Base-by-base conservation (phyloP, 805 yeast genomes). In the Saccharomyces eubayanus region DNA sequence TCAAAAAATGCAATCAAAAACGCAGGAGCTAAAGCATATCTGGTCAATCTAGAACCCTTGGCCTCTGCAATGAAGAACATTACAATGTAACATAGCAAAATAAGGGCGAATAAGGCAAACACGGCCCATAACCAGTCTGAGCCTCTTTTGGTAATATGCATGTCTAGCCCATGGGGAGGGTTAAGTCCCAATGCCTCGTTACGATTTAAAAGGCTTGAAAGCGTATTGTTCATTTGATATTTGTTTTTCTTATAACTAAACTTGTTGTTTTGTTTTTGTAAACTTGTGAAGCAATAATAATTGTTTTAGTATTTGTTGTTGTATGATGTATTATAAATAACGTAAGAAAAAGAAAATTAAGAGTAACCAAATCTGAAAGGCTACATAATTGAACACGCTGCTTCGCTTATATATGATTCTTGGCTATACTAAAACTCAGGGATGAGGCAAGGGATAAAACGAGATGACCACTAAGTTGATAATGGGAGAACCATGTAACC, bases 71-170 rank as follows among this genome's bases (percentile, higher is more conserved):
- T 47, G 14, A 60, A 53, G 48, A 60, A 57, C 43, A 56, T 31
- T 6, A 52, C 48, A 20, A 57, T 57, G 31, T 57, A 59, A 31
- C 58, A 51, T 16, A 57, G 41, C 9, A 56, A 28, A 16, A 49
- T 8, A n/a, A 31, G 5, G 14, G 56, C 63, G 41, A 62, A 62
- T 6, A 62, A 20, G 4, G 79, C 65, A 61, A 83, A 82, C 12
- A 72, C 83, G 1, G 87, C 77, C 87, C 87, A 83, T 58, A 79
- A 73, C 87, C 86, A 83, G 65, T 79, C 80, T 8, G 86, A 81
- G 64, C 89, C 87, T 60, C 78, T 80, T 12, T 63, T 56, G 11
- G 85, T 82, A 31, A 83, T 55, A 53, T 76, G 77, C 62, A 81
- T 75, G 57, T 80, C 85, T 50, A 75, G 67, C 20, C 65, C 69